Evolutionary conservation across 2,329 filamentous ascomycete species (phyloP).

Genomic region (Diaporthe citri): DNA sequence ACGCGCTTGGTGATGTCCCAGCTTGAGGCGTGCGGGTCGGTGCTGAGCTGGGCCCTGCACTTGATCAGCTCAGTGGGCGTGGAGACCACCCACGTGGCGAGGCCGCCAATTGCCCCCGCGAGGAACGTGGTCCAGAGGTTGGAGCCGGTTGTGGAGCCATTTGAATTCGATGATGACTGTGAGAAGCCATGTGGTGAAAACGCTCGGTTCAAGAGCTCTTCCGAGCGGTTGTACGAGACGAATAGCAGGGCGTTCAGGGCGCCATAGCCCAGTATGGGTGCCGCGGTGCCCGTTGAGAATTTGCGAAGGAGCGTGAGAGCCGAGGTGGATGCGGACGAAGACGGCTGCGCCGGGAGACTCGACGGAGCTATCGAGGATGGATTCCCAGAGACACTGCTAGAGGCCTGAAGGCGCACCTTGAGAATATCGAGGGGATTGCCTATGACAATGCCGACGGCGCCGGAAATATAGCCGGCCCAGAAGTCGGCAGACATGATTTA

Average conservation of each 20-base stretch:
- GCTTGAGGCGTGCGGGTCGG: conserved; percentile 60
- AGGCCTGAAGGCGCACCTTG: conserved; percentile 85
- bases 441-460: conserved; percentile 86
- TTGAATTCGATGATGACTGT: conserved; percentile 39
- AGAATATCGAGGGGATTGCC: conserved; percentile 81
- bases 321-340: conserved; percentile 41
- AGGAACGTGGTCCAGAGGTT: conserved; percentile 78
- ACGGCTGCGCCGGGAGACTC: conserved; percentile 25
- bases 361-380: conserved; percentile 42
- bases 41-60: conserved; percentile 84
- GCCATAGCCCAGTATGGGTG: conserved; percentile 90
- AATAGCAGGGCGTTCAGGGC: conserved; percentile 92
- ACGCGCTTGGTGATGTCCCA: conserved; percentile 75
- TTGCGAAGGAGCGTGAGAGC: conserved; percentile 44
- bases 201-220: conserved; percentile 67
- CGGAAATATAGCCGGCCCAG: conserved; percentile 92
- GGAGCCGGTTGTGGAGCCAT: conserved; percentile 54
- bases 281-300: conserved; percentile 76
- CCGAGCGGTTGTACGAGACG: conserved; percentile 89
- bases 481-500: conserved; percentile 85
- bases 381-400: conserved; percentile 45
- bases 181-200: conserved; percentile 45
- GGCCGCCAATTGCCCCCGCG: conserved; percentile 83
- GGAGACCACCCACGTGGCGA: conserved; percentile 88
- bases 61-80: conserved; percentile 93